Conservation (phyloP, 352 stramenopile species). For the Globisporangium middletonii region DNA sequence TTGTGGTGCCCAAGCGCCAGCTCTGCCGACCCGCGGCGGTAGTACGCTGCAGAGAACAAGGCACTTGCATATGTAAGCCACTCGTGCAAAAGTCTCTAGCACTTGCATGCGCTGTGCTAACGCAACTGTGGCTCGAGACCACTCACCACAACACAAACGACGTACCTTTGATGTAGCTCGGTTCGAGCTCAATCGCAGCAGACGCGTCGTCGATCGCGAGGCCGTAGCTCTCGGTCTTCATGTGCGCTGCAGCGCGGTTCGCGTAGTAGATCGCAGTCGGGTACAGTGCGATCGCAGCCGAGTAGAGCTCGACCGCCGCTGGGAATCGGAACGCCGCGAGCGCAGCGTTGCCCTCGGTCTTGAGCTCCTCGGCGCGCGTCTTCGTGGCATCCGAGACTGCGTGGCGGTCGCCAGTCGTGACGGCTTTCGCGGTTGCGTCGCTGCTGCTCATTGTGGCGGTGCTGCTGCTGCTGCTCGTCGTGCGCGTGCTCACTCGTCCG, state of each 20-base stretch:
- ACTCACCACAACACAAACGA: not conserved
- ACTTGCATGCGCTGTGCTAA: not conserved
- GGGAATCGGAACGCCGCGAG: conserved; percentile 80
- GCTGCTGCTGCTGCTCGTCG: not conserved
- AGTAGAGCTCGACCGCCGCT: conserved; percentile 85
- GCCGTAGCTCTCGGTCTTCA: conserved; percentile 98
- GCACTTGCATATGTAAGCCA: not conserved
- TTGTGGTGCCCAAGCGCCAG: conserved; percentile 97
- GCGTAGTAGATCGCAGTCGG: conserved; percentile 92
- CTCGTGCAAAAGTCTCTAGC: not conserved
- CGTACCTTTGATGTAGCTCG: conserved; percentile 93
- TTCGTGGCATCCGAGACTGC: conserved; percentile 57
- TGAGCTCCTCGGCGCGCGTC: conserved; percentile 67
- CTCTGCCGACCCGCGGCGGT: conserved; percentile 94
- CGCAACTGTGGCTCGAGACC: not conserved
- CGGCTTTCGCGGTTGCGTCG: conserved; percentile 11
- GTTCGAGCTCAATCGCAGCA: conserved; percentile 91
- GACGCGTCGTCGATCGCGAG: conserved; percentile 96
- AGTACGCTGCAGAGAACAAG: conserved; percentile 80
- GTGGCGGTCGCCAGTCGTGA: conserved; percentile 49
- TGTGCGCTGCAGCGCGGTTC: conserved; percentile 94
- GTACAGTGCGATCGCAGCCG: conserved; percentile 79
- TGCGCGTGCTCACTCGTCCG: not conserved
- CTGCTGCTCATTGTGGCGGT: conserved; percentile 12
- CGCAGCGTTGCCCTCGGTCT: conserved; percentile 80